Evolutionary conservation across 768 basidiomycete genomes (phyloP).

Genomic region (Boletus subcaerulescens): DNA sequence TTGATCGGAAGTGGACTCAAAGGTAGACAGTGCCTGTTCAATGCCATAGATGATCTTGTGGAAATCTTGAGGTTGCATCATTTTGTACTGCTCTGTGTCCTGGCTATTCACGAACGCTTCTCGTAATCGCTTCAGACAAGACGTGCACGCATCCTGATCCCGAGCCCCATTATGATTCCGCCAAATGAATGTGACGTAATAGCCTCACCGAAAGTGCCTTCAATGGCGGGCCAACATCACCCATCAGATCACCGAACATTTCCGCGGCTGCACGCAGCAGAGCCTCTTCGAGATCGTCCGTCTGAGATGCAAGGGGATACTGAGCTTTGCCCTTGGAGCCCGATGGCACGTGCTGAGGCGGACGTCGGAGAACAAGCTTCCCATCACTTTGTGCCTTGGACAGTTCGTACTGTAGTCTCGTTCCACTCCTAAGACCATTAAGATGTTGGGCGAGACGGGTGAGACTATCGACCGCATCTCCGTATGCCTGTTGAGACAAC

Average conservation of each 20-base stretch:
- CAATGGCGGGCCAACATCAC: constrained; percentile 76
- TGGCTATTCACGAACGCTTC: constrained; percentile 55
- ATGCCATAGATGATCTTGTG: constrained; percentile 61
- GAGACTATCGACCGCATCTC: constrained; percentile 82
- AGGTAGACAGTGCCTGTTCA: constrained; percentile 64
- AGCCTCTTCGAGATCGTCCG: constrained; percentile 41
- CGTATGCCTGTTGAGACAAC: constrained; percentile 59
- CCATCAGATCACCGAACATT: constrained; percentile 76
- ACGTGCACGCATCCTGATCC: constrained; percentile 55
- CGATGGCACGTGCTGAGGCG: constrained; percentile 7
- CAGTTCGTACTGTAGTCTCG: constrained; percentile 79
- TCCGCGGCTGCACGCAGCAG: constrained; percentile 53
- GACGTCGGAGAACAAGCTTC: constrained; percentile 36
- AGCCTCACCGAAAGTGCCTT: constrained; percentile 65
- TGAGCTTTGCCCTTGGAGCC: constrained; percentile 18
- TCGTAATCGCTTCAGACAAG: constrained; percentile 59
- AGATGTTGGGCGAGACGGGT: constrained; percentile 93
- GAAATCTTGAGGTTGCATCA: constrained; percentile 58
- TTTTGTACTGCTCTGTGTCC: constrained; percentile 29
- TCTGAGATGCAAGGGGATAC: constrained; percentile 36
- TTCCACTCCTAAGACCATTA: constrained; percentile 83
- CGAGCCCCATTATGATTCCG: constrained; percentile 1
- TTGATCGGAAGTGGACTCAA: constrained; percentile 82
- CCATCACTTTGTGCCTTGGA: constrained; percentile 55
- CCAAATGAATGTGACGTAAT: background rate